Evolutionary conservation across 1,284 basidiomycete species (phyloP), one percentile per base, ranked within the genome.

Genomic region (Vanrija sp.): DNA sequence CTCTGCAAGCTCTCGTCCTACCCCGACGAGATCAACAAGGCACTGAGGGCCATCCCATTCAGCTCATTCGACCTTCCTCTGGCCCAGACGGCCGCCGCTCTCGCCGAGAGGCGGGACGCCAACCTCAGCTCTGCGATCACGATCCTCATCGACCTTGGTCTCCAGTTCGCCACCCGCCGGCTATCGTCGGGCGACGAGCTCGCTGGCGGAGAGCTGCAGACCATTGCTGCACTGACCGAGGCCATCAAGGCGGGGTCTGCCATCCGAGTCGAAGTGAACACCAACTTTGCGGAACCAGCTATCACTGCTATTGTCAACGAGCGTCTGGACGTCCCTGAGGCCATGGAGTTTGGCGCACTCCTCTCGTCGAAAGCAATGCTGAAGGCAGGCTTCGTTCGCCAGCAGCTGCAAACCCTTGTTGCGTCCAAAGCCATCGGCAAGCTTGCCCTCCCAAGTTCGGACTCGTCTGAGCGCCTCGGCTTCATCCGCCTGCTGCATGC

Each of bases 221-320:
- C 51, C 1, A 29, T 69, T 1, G 23, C 40, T 0, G 29, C 45
- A 4, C 48, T 66, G 16, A 46, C 46, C 18, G 38, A 51, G 14
- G 46, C 58, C 4, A 46, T 58, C n/a, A 26, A 46, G 14, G 19
- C 18, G 1, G 52, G 23, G 14, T 43, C 48, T 5, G 9, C 19
- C 8, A 43, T 54, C 9, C 61, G 60, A 16, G 45, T 65, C 10
- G 66, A 66, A 43, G 73, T 85, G 38, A 86, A 86, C 60, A 63
- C 80, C 1, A 82, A 86, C 61, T 73, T 87, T 7, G 85, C 84
- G 0, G 93, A 97, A 58, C 86, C 89, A 0, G 76, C 91, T 23
- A 67, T 95, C 38, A 82, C 82, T 6, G 83, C 84, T 0, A 80
- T 84, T 2, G 77, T 89, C 38, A 86, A 86, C 63, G 79, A 83